Evolutionary conservation across 2,329 filamentous ascomycete species (phyloP), one percentile per base, ranked within the genome.

Genomic region (Endothia cerciana): DNA sequence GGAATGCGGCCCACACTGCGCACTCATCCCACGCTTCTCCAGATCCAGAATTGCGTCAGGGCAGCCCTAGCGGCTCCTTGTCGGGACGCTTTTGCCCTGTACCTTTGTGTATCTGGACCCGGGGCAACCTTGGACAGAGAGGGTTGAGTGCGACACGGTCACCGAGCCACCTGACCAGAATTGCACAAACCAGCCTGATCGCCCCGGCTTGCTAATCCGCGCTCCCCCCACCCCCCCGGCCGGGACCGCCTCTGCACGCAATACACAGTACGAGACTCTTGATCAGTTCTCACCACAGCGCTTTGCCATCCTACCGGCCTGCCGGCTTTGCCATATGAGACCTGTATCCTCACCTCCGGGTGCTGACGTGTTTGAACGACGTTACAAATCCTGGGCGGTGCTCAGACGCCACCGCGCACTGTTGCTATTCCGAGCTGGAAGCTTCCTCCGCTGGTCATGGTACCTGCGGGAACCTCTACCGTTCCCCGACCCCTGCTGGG

Each of bases 1-100:
- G 47, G 40, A 64, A 60, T 53, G 60, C 43, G 60, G 55, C 63
- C 66, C 66, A 68, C 63, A 68, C 49, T 68, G 60, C 41, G 58
- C 41, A 40, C 36, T 47, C 63, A 68, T 68, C 66, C 66, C 66
- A 63, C 66, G 66, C 60, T 65, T 68, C 66, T 68, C 65, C 65
- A 68, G 66, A 65, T 64, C 60, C 55, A 65, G 63, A 49, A 68
- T 68, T 68, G 66, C 66, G 66, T 65, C 66, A 68, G 60, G 65
- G 51, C 63, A 62, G 47, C 60, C 60, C 25, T 62, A 40, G 43
- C 45, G 40, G 45, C 55, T 64, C 61, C 49, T 60, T 51, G 51
- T 51, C 60, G 43, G 62, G 51, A 36, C 51, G 47, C n/a, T 33
- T 25, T 43, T 56, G 43, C 40, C 22, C 51, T 62, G 65, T 68